Base-by-base conservation (phyloP, 345 rosid species). In the Eucalyptus cloeziana region DNA sequence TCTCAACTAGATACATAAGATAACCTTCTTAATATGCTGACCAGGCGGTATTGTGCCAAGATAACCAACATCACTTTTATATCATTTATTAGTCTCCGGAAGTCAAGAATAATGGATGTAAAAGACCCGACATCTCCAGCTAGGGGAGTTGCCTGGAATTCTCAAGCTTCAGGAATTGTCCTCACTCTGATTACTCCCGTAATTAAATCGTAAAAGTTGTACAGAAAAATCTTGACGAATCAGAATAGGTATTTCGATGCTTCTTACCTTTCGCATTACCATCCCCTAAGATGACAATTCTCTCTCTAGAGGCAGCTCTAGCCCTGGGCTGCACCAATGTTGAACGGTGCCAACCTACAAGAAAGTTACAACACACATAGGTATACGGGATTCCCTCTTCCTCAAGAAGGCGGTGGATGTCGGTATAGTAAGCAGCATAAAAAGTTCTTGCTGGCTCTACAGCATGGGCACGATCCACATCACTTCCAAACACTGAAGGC, bases 311-410 rank as follows among this genome's bases (percentile, higher is more conserved):
- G 24, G 88, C 88, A 71, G 86, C 80, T 69, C 37, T 89, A 50
- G 86, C 60, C 44, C 81, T 86, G 4, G 88, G 86, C 49, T 89
- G 90, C 10, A 40, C 52, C 43, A 89, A 60, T 67, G 86, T 19
- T 11, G 76, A 64, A 56, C 31, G 90, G 86, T 71, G 71, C 7
- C 71, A 87, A 86, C 80, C 90, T 7, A 86, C 79, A 40, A 89
- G 52, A 86, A 87, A 71, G 88, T 89, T 89, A 69, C 47, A 76
- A 79, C 87, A 43, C 7, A 89, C 90, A 25, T 11, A 86, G 64
- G 90, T 89, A 87, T 86, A 49, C 7, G 88, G 90, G 51, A 89
- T 89, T 52, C 80, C 88, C 76, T 86, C 90, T 14, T 86, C 88
- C 86, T 89, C 81, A 12, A 89, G 50, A 86, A 56, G 54, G 31